Conservation (phyloP, 768 basidiomycete genomes). For the Tubosaeta sp. region DNA sequence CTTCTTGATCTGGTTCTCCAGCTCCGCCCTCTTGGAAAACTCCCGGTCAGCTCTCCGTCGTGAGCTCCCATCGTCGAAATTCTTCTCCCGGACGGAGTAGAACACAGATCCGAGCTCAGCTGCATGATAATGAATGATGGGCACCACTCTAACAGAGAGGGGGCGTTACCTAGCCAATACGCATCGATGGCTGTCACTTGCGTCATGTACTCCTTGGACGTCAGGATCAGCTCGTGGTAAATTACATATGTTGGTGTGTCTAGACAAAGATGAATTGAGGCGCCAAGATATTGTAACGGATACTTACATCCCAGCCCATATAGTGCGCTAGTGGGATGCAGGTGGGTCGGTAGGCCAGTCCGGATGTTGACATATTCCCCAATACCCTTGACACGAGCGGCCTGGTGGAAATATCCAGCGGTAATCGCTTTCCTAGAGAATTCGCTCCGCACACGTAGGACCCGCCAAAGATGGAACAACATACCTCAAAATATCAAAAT, state of each 20-base stretch:
- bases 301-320: conserved; percentile 91
- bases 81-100: conserved; percentile 97
- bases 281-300: not conserved
- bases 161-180: conserved; percentile 84
- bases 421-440: conserved; percentile 84
- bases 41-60: conserved; percentile 79
- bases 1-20: conserved; percentile 87
- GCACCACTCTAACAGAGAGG: not conserved
- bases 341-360: conserved; percentile 89
- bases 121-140: conserved; percentile 27
- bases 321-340: conserved; percentile 95
- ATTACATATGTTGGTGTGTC: conserved; percentile 96
- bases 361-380: conserved; percentile 98
- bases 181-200: conserved; percentile 98
- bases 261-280: conserved; percentile 27
- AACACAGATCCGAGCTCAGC: conserved; percentile 95
- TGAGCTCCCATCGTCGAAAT: conserved; percentile 85
- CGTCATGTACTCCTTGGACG: conserved; percentile 98
- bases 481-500: conserved; percentile 85
- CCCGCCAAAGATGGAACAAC: conserved; percentile 11
- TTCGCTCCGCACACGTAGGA: not conserved
- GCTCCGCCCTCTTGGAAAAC: conserved; percentile 86
- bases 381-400: conserved; percentile 96
- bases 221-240: conserved; percentile 94
- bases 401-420: conserved; percentile 98